phyloP scores from a whole-genome alignment of 2,329 filamentous ascomycete species.

The Thermothelomyces thermophilus region DNA sequence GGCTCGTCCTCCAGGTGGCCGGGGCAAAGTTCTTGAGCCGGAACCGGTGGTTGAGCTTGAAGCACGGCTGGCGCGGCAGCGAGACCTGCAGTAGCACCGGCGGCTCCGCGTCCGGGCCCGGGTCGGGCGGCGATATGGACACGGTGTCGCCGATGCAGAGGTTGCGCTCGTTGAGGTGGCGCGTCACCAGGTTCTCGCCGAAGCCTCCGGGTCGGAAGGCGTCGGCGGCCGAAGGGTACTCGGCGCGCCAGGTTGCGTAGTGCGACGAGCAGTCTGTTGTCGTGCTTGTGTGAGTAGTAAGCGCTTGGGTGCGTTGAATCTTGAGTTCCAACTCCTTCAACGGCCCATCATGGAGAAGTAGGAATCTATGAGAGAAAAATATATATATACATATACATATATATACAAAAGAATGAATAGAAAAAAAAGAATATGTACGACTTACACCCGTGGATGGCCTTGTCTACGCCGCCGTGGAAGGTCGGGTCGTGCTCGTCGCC shows the following conservation, averaged over 20 bases:
- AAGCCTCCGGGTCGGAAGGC: conserved; percentile 53
- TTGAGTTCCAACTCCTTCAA: too few relatives aligned
- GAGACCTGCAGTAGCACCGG: conserved; percentile 50
- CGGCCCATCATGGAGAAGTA: too few relatives aligned
- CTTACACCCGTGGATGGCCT: conserved; percentile 54
- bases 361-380: too few relatives aligned
- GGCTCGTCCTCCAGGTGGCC: conserved; percentile 47
- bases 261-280: conserved; percentile 53
- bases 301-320: neutral
- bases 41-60: conserved; percentile 64
- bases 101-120: neutral
- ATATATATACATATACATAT: too few relatives aligned
- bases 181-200: conserved; percentile 57
- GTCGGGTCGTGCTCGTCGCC: conserved; percentile 56
- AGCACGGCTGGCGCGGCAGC: conserved; percentile 58
- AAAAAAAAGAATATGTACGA: too few relatives aligned
- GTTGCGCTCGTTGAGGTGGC: conserved; percentile 55
- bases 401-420: too few relatives aligned
- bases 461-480: conserved; percentile 57
- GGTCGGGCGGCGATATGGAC: conserved; percentile 30
- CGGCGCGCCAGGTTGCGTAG: conserved; percentile 48
- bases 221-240: conserved; percentile 44
- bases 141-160: conserved; percentile 59
- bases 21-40: conserved; percentile 55
- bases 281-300: neutral